A percentile compares a stretch with the other conserved stretches of the same genome.
Conservation (phyloP, 495 filamentous ascomycete species). For the Penicillium canescens region DNA sequence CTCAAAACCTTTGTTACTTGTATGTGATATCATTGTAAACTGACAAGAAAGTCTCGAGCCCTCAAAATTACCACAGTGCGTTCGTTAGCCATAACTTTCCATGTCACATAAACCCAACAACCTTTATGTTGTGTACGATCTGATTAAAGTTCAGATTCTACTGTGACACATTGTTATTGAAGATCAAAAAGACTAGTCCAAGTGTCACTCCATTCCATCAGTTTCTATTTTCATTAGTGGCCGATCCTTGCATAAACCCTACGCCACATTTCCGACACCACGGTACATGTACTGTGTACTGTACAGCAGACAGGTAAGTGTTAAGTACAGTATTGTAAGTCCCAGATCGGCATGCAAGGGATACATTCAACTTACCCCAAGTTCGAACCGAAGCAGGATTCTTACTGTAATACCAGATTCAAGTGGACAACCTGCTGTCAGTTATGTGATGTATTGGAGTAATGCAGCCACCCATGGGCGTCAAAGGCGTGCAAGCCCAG, state of each 20-base stretch:
- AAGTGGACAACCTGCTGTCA: neutral
- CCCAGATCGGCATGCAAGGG: constrained; percentile 4
- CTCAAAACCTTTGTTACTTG: too few species aligned
- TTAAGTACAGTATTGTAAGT: neutral
- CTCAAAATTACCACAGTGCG: too few species aligned
- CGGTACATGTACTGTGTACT: too few species aligned
- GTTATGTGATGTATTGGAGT: neutral
- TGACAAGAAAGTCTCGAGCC: too few species aligned
- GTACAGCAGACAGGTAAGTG: too few species aligned
- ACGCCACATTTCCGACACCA: neutral
- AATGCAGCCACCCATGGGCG: constrained; percentile 1
- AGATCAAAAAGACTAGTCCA: neutral
- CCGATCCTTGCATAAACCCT: constrained; percentile 4
- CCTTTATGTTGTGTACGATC: too few species aligned
- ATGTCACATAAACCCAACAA: too few species aligned
- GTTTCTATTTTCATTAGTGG: neutral
- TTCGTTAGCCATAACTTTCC: too few species aligned
- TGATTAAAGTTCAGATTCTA: neutral
- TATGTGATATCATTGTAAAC: too few species aligned
- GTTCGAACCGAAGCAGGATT: neutral
- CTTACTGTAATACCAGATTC: neutral
- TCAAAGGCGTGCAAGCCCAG: neutral
- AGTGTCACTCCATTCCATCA: neutral
- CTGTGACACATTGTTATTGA: neutral
- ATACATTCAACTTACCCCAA: constrained; percentile 10